These are phyloP conservation scores for Fusarium sp. DNA, from an alignment of 2,329 filamentous ascomycete species.

Conservation along the genomic window DNA sequence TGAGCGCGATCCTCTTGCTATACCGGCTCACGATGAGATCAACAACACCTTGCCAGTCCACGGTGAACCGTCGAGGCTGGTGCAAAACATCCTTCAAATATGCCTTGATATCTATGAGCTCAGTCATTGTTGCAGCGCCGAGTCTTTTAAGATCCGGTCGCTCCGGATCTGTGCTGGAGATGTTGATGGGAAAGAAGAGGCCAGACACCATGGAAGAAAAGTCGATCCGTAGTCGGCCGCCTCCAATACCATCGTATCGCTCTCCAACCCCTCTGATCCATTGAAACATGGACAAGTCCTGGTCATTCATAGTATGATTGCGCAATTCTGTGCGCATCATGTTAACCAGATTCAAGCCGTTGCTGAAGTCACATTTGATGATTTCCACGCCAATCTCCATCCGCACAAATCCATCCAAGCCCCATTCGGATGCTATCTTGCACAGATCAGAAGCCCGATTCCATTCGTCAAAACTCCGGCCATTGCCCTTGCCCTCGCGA, in stretches of 20 bases:
- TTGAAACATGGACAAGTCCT: slow-evolving; percentile 51
- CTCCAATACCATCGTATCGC: slow-evolving; percentile 59
- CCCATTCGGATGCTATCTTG: slow-evolving; percentile 61
- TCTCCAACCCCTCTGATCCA: slow-evolving; percentile 56
- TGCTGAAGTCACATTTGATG: slow-evolving; percentile 72
- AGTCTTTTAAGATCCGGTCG: slow-evolving; percentile 51
- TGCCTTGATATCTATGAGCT: slow-evolving; percentile 51
- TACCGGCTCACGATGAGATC: slow-evolving; percentile 76
- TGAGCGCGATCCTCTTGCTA: slow-evolving; percentile 61
- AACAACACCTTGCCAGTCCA: slow-evolving; percentile 73
- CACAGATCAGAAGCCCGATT: slow-evolving; percentile 68
- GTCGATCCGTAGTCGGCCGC: slow-evolving; percentile 56
- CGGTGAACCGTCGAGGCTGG: slow-evolving; percentile 43
- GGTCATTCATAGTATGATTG: slow-evolving; percentile 27
- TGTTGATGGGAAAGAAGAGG: slow-evolving; percentile 62
- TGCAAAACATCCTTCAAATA: slow-evolving; percentile 59
- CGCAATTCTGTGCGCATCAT: slow-evolving; percentile 44
- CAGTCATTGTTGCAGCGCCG: slow-evolving; percentile 41
- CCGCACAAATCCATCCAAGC: slow-evolving; percentile 73
- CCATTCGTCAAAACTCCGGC: slow-evolving; percentile 53
- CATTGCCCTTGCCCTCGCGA: slow-evolving; percentile 51
- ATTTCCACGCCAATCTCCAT: slow-evolving; percentile 79
- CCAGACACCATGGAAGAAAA: slow-evolving; percentile 64
- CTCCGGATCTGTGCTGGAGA: slow-evolving; percentile 54
- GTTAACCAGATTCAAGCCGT: slow-evolving; percentile 54